Evolutionary conservation across 805 yeast genomes (phyloP).

Genomic region (Yarrowia sp.): DNA sequence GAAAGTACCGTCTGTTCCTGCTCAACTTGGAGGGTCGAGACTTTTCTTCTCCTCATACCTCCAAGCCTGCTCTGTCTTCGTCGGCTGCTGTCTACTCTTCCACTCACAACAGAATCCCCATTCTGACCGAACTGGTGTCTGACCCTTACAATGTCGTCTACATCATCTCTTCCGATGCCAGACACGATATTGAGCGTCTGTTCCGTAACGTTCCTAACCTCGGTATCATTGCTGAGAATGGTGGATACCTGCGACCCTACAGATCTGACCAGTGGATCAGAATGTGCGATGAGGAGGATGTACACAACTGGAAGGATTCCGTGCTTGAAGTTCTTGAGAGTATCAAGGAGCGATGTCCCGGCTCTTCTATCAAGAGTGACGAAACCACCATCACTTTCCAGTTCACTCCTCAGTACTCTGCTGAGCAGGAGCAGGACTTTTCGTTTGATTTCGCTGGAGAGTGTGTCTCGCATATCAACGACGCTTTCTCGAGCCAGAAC

Average conservation of each 20-base stretch:
- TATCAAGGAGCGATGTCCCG: constrained; percentile 79
- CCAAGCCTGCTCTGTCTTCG: constrained; percentile 13
- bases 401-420: constrained; percentile 63
- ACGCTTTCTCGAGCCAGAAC: constrained; percentile 64
- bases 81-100: constrained; percentile 55
- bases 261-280: constrained; percentile 42
- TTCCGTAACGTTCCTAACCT: constrained; percentile 71
- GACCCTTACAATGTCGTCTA: constrained; percentile 73
- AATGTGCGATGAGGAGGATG: constrained; percentile 45
- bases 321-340: constrained; percentile 63
- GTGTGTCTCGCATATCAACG: constrained; percentile 82
- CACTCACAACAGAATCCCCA: constrained; percentile 62
- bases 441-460: constrained; percentile 78
- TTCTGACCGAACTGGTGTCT: constrained; percentile 63
- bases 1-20: constrained; percentile 57
- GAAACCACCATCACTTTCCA: constrained; percentile 81
- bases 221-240: constrained; percentile 90
- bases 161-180: constrained; percentile 69
- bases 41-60: constrained; percentile 22
- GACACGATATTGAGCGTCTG: constrained; percentile 68
- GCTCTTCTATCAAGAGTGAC: constrained; percentile 71
- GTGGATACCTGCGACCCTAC: constrained; percentile 67
- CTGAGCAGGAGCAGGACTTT: constrained; percentile 62
- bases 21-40: constrained; percentile 58
- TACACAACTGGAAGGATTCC: constrained; percentile 62